Percentiles rank a stretch among this genome's conserved stretches.
Evolutionary conservation across 1,284 basidiomycete genomes (phyloP).

Genomic region (Polyporus tsugae): DNA sequence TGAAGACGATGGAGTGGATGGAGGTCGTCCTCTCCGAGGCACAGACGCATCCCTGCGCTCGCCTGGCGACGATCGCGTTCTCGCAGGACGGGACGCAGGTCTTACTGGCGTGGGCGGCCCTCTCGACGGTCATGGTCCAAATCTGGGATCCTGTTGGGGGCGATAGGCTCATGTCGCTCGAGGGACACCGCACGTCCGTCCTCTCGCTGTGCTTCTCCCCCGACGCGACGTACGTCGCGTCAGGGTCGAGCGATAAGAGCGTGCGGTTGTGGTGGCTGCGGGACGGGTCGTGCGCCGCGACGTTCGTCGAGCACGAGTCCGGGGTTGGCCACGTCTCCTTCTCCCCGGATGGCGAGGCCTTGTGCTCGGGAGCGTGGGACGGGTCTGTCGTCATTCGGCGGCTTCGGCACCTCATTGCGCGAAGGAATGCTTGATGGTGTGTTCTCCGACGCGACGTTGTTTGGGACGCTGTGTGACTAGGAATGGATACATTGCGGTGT

Average conservation of each 20-base stretch:
- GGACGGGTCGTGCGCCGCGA: neutral
- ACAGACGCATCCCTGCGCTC: neutral
- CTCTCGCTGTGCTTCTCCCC: neutral
- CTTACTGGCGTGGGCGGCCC: neutral
- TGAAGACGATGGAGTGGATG: conserved; percentile 2
- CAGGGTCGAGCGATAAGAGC: neutral
- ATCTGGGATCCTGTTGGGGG: neutral
- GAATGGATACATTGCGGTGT: too few relatives aligned
- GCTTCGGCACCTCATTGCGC: neutral
- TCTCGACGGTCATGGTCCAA: neutral
- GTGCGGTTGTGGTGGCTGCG: neutral
- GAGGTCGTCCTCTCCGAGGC: neutral
- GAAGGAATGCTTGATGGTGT: neutral
- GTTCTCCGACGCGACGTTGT: too few relatives aligned
- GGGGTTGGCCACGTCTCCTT: neutral
- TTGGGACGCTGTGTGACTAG: too few relatives aligned
- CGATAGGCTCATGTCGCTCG: neutral
- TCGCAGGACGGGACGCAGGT: conserved; percentile 6
- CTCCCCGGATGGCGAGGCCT: neutral
- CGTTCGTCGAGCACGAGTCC: neutral
- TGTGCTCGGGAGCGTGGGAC: neutral
- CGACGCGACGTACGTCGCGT: neutral
- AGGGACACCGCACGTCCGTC: neutral
- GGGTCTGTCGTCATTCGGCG: neutral
- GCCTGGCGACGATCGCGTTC: neutral